Conservation (phyloP, 1,284 basidiomycete species). For the Ceratobasidium papillatum region DNA sequence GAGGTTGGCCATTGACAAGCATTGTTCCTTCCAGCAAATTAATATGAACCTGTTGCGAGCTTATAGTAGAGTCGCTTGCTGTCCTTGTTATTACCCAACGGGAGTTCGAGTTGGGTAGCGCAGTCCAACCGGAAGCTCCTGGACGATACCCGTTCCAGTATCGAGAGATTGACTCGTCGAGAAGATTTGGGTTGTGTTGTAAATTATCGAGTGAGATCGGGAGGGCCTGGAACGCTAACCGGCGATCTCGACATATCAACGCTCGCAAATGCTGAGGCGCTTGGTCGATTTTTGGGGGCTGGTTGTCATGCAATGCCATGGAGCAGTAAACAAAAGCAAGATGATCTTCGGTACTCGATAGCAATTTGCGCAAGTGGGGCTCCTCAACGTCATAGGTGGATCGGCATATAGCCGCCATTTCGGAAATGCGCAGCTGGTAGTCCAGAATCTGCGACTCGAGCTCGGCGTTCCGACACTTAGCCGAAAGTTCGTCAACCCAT, state of each 20-base stretch:
- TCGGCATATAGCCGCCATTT: constrained; percentile 42
- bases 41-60: constrained; percentile 39
- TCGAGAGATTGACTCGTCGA: neutral
- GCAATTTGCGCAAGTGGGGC: neutral
- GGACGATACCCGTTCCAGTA: constrained; percentile 1
- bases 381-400: constrained; percentile 43
- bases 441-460: constrained; percentile 1
- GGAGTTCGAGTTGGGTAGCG: neutral
- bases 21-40: constrained; percentile 38
- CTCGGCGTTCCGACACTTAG: neutral
- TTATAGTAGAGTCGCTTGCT: neutral
- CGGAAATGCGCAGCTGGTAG: constrained; percentile 35
- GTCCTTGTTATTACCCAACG: constrained; percentile 37
- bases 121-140: neutral
- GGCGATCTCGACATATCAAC: constrained; percentile 25
- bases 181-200: neutral
- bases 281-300: constrained; percentile 8
- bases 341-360: constrained; percentile 23
- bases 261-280: neutral
- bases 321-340: constrained; percentile 40
- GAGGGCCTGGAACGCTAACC: constrained; percentile 11
- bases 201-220: neutral
- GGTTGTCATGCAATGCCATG: constrained; percentile 37
- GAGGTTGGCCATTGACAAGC: constrained; percentile 42
- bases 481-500: constrained; percentile 13